Conservation (phyloP, 148 eudicot species). For the Tetragonia tetragonoides region DNA sequence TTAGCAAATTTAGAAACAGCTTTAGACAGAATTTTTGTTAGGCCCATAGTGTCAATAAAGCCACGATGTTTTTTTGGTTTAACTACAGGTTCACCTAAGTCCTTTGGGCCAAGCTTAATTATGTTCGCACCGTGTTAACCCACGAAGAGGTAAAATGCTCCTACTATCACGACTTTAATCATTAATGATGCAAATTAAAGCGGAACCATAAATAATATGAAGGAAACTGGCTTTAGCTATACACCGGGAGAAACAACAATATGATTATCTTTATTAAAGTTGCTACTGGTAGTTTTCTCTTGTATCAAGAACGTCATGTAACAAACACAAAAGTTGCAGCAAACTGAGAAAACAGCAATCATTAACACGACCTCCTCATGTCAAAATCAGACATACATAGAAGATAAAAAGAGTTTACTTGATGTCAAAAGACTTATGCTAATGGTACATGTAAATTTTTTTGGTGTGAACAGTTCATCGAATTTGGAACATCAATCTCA, state of each 20-base stretch:
- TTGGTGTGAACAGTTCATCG: background rate
- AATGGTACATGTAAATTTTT: background rate
- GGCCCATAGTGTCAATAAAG: too few species aligned
- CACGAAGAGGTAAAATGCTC: too few species aligned
- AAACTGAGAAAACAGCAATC: background rate
- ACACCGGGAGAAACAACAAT: background rate
- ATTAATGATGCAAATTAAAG: too few species aligned
- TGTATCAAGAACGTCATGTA: constrained; percentile 11
- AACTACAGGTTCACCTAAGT: too few species aligned
- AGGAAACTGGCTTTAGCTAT: background rate
- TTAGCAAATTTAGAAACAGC: too few species aligned
- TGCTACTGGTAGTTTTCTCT: background rate
- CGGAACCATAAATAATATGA: background rate
- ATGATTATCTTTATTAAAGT: constrained; percentile 16
- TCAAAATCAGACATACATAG: background rate
- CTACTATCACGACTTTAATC: too few species aligned
- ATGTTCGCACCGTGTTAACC: too few species aligned
- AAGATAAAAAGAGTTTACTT: background rate
- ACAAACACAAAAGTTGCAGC: background rate
- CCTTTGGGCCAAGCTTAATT: too few species aligned
- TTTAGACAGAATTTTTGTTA: too few species aligned
- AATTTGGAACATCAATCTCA: background rate
- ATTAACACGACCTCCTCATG: constrained; percentile 14
- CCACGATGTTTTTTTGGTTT: too few species aligned
- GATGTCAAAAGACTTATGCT: background rate